These are phyloP conservation scores for Volvox carteri DNA, from an alignment of 163 green algal species.

Conservation along the genomic window DNA sequence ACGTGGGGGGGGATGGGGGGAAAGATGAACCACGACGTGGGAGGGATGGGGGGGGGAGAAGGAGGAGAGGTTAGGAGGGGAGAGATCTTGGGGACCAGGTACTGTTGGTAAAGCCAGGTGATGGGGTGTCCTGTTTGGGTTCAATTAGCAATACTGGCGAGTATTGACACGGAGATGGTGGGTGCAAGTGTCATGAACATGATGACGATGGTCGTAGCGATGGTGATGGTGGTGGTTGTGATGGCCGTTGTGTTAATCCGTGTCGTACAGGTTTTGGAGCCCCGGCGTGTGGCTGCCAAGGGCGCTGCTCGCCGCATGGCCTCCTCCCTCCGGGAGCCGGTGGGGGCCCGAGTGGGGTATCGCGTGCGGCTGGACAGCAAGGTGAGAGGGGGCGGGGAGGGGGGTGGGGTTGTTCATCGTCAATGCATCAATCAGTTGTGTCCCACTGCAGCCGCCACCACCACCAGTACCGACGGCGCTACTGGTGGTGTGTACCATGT, in stretches of 20 bases:
- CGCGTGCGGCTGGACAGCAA: slow-evolving; percentile 63
- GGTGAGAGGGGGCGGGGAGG: slow-evolving; percentile 12
- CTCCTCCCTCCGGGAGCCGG: slow-evolving; percentile 66
- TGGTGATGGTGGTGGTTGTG: background rate
- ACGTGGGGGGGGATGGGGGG: background rate
- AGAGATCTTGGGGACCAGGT: background rate
- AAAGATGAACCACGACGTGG: background rate
- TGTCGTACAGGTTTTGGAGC: slow-evolving; percentile 73
- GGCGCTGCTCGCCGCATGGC: slow-evolving; percentile 74
- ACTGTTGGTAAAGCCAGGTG: background rate
- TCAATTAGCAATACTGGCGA: background rate
- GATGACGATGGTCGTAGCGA: background rate
- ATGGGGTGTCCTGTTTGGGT: background rate
- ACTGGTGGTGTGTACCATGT: too few relatives aligned
- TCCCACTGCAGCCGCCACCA: too few relatives aligned
- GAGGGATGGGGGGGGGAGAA: background rate
- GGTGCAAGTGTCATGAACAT: background rate
- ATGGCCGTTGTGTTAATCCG: background rate
- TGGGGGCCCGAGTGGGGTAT: slow-evolving; percentile 74
- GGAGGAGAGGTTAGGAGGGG: background rate
- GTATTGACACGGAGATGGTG: background rate
- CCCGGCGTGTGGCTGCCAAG: slow-evolving; percentile 79
- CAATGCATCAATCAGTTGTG: too few relatives aligned
- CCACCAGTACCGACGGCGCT: too few relatives aligned
- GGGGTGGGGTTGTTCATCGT: background rate